Evolutionary conservation across 257 asterid genomes (phyloP).

Genomic region (Nicotiana sylvestris): DNA sequence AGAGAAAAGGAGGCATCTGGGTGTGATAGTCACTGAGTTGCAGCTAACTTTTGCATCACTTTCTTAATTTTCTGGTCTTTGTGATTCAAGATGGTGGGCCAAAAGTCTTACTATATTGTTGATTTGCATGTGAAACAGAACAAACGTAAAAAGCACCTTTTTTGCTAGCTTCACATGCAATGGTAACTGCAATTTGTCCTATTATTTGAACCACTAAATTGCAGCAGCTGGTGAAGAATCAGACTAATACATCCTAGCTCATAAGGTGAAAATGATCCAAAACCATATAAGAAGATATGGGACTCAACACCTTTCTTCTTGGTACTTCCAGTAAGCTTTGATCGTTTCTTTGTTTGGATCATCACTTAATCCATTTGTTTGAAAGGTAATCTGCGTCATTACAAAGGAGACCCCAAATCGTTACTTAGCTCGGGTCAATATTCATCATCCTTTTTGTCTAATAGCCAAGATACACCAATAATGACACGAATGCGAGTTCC

Average conservation of each 20-base stretch:
- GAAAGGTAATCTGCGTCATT: background rate
- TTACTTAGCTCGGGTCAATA: background rate
- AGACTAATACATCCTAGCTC: background rate
- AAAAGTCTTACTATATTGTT: background rate
- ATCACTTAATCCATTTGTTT: background rate
- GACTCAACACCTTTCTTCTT: background rate
- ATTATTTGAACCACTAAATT: background rate
- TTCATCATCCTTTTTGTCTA: background rate
- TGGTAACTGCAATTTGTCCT: background rate
- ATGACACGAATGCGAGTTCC: background rate
- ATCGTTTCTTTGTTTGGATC: background rate
- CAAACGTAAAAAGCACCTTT: background rate
- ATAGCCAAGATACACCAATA: background rate
- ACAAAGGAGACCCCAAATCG: background rate
- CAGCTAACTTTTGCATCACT: background rate
- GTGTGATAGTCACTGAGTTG: background rate
- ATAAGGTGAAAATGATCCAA: too few relatives aligned
- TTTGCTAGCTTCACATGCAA: background rate
- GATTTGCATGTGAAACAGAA: slow-evolving; percentile 1
- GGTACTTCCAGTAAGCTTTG: background rate
- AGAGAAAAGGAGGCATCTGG: background rate
- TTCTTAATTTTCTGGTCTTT: background rate
- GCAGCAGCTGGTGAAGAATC: background rate
- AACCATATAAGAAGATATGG: too few relatives aligned
- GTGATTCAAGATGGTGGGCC: background rate